Evolutionary conservation across 1,139 yeast species (phyloP), one percentile per base, ranked within the genome.

Genomic region (Blastobotrys malaysiensis): DNA sequence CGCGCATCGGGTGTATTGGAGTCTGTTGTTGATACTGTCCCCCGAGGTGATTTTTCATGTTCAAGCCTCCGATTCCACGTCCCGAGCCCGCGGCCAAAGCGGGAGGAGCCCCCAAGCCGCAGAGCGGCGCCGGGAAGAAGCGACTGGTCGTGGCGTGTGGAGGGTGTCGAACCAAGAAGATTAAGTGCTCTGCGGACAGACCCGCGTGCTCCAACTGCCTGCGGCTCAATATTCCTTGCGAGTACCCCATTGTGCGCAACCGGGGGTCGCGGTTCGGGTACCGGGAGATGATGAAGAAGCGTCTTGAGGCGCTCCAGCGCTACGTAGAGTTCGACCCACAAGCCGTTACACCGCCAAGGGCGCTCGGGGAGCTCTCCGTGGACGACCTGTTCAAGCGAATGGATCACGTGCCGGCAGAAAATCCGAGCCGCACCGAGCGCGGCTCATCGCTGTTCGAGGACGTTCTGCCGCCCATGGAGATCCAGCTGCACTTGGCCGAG

Each of bases 161-260:
- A 39, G 71, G 68, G 20, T 71, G 74, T 52, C 59, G 74, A 26
- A 69, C 68, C 53, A 71, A 71, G 59, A 71, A 71, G 62, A 69
- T 70, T 58, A 69, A 69, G 55, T 71, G 74, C 58, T 68, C 73
- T 0, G 71, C 72, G 9, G 72, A 65, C 47, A 63, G 73, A 7
- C 74, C 74, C 1, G 74, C 73, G 2, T 71, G 74, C 55, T 60
- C 70, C n/a, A 67, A 69, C 58, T 71, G 74, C 54, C 63, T 71
- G 4, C 65, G 72, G 5, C 64, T 67, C 22, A 63, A 68, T 50
- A 63, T 69, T 7, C 67, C 66, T 1, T 71, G 74, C 58, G 70
- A 69, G 48, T 71, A 71, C 47, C 74, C 74, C 2, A 64, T 67
- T 27, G 65, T 69, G 45, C 65, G 71, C 16, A 71, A 69, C 55